Base-by-base conservation (phyloP, 2,329 filamentous ascomycete genomes). In the Cladosporium phlei region DNA sequence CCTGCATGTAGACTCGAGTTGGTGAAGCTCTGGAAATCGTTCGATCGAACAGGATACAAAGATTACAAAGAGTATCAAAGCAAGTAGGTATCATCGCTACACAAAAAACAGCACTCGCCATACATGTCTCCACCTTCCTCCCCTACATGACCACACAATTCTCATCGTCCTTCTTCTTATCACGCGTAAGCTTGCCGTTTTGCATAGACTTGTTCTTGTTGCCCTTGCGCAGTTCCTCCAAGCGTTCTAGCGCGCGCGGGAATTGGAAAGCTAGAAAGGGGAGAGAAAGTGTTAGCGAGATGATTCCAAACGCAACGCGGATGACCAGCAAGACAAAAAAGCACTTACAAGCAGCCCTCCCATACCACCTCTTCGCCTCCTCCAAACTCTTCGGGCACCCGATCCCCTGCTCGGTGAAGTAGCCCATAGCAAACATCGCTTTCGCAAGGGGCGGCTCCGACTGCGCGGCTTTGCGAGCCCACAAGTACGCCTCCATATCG, bases 351-450 rank as follows among this genome's bases (percentile, higher is more conserved):
- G 93, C 93, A 68, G 93, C 90, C 66, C 91, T 79, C 79, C 90
- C 96, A 70, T 98, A 98, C 93, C 93, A 98, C 58, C 89, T 80
- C 75, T 95, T 96, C 17, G 91, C 93, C 69, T 97, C 93, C 60
- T 98, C 93, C 58, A 96, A 60, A 64, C 91, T 94, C 7, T 86
- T 82, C 12, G 84, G 76, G 54, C 88, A 83, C 22, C 93, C 93
- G 57, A 98, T 97, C 10, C 93, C 93, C 38, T 93, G 84, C 68
- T 98, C 93, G 1, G 88, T 94, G 63, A 95, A 96, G 69, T 97
- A 96, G 0, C 93, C 93, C 86, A 98, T 95, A 0, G 91, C 93
- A 69, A 96, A 97, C 70, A 97, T 87, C 0, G 93, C 93, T 73
- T 97, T 98, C 6, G 88, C 83, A 28, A 96, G 69, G 2, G 72